Evolutionary conservation across 495 filamentous ascomycete genomes (phyloP).

Genomic region (Trichoderma erinaceum): DNA sequence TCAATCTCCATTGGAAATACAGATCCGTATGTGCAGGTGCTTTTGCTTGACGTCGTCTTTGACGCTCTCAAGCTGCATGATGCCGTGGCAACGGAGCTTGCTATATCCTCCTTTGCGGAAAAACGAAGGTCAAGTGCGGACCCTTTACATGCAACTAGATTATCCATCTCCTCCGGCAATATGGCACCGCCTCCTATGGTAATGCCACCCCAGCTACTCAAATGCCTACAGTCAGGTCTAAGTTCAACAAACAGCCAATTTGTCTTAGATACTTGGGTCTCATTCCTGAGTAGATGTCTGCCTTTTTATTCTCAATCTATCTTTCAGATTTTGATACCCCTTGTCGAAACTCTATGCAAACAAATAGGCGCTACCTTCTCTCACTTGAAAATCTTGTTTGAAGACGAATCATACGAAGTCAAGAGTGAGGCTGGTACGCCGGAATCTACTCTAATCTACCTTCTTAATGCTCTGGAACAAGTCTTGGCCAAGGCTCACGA

Average conservation of each 20-base stretch:
- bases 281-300: constrained; percentile 76
- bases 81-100: constrained; percentile 37
- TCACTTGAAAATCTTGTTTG: constrained; percentile 53
- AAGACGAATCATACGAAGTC: constrained; percentile 27
- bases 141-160: constrained; percentile 21
- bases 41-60: constrained; percentile 68
- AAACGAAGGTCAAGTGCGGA: constrained; percentile 33
- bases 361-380: constrained; percentile 67
- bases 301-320: constrained; percentile 75
- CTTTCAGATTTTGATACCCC: constrained; percentile 81
- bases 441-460: constrained; percentile 64
- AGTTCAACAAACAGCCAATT: constrained; percentile 65
- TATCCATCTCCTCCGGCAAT: constrained; percentile 25
- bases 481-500: constrained; percentile 85
- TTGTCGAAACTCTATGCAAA: constrained; percentile 81
- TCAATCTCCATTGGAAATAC: constrained; percentile 53
- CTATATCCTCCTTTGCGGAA: constrained; percentile 38
- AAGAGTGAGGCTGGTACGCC: constrained; percentile 37
- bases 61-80: constrained; percentile 62
- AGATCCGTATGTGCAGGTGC: constrained; percentile 63
- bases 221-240: constrained; percentile 77
- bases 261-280: constrained; percentile 85
- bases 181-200: constrained; percentile 33
- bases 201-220: constrained; percentile 70
- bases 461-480: constrained; percentile 85